A percentile compares a stretch with the other conserved stretches of the same genome.
Conservation (phyloP, 2,329 filamentous ascomycete species). For the Hymenoscyphus linearis region DNA sequence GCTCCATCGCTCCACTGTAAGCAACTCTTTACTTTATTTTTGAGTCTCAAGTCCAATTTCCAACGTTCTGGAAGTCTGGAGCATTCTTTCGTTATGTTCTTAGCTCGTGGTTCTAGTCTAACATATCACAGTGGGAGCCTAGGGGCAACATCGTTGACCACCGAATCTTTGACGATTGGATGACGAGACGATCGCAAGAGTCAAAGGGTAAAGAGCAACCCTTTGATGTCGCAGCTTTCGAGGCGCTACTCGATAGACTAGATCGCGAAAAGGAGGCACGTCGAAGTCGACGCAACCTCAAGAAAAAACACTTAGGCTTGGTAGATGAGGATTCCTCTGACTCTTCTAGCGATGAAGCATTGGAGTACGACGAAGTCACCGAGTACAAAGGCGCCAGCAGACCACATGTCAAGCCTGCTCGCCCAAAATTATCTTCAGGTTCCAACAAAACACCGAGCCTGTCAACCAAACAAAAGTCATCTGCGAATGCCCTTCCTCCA, state of each 20-base stretch:
- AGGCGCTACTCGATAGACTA: slow-evolving; percentile 9
- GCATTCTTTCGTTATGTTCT: background rate
- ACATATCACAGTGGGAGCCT: slow-evolving; percentile 41
- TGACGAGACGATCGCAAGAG: slow-evolving; percentile 23
- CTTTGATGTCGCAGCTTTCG: slow-evolving; percentile 22
- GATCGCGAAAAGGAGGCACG: slow-evolving; percentile 18
- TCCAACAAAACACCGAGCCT: background rate
- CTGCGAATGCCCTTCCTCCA: background rate
- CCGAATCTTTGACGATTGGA: slow-evolving; percentile 34
- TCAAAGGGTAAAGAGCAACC: slow-evolving; percentile 13
- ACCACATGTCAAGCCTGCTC: background rate
- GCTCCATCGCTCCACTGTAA: slow-evolving; percentile 43
- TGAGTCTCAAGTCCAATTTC: no score
- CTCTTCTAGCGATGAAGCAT: slow-evolving; percentile 22
- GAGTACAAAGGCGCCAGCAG: background rate
- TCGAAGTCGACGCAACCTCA: slow-evolving; percentile 17
- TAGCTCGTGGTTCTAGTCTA: background rate
- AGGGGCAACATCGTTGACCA: slow-evolving; percentile 35
- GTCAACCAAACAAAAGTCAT: background rate
- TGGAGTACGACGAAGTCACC: slow-evolving; percentile 6
- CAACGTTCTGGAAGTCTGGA: background rate
- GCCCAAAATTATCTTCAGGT: background rate
- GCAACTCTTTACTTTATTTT: no score
- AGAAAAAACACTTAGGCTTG: slow-evolving; percentile 16
- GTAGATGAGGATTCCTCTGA: slow-evolving; percentile 25